Evolutionary conservation across 371 early-diverging fungal species (phyloP).

Genomic region (Lichtheimia hyalospora): DNA sequence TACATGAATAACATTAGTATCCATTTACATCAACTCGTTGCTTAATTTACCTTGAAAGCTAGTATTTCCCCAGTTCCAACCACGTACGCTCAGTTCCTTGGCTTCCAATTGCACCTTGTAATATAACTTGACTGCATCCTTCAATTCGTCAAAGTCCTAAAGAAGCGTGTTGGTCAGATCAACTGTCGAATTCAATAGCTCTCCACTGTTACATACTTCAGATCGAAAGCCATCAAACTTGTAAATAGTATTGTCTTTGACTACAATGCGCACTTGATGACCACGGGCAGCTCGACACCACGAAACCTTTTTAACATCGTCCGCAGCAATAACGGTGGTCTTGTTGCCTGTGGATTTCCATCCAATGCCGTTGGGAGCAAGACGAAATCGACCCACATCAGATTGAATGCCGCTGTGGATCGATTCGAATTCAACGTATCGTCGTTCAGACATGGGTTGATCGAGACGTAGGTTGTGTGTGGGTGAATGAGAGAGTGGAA

Average conservation of each 20-base stretch:
- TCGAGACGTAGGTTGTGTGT: background rate
- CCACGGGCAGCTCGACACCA: slow-evolving; percentile 87
- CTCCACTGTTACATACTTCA: slow-evolving; percentile 53
- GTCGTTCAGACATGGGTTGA: slow-evolving; percentile 13
- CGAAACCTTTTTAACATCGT: slow-evolving; percentile 65
- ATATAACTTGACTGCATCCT: slow-evolving; percentile 62
- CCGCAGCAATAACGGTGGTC: slow-evolving; percentile 65
- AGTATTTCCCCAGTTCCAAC: slow-evolving; percentile 96
- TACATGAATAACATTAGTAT: too few species aligned
- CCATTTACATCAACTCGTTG: too few species aligned
- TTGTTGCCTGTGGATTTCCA: slow-evolving; percentile 71
- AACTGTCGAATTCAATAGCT: too few species aligned
- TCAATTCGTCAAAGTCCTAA: slow-evolving; percentile 81
- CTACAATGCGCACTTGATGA: slow-evolving; percentile 76
- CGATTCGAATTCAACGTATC: slow-evolving; percentile 35
- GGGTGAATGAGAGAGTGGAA: background rate
- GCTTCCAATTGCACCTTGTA: slow-evolving; percentile 78
- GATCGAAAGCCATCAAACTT: slow-evolving; percentile 90
- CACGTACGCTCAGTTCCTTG: slow-evolving; percentile 85
- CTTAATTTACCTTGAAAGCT: slow-evolving; percentile 69
- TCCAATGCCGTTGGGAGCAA: slow-evolving; percentile 80
- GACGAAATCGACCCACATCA: slow-evolving; percentile 64
- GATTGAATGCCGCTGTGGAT: slow-evolving; percentile 46
- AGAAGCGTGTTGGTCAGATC: background rate
- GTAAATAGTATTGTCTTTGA: slow-evolving; percentile 68